These are phyloP conservation scores for Tetracladium maxilliforme DNA, from an alignment of 2,329 filamentous ascomycete species.

Conservation along the genomic window DNA sequence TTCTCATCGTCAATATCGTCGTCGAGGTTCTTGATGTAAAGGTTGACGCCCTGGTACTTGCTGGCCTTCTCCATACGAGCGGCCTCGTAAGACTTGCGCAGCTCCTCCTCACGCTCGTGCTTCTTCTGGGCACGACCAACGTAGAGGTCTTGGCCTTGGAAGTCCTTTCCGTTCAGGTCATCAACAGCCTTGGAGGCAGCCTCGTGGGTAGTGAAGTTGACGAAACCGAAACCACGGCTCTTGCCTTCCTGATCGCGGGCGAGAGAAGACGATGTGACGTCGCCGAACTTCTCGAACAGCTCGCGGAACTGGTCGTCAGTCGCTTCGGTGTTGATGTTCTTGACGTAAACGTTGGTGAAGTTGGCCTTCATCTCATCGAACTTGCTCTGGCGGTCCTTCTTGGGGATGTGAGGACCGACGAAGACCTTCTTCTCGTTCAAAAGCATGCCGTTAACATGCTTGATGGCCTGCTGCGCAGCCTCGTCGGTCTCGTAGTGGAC, in stretches of 20 bases:
- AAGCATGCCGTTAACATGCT: conserved; percentile 99
- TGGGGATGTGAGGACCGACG: conserved; percentile 96
- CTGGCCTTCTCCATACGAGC: conserved; percentile 94
- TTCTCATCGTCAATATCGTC: conserved; percentile 98
- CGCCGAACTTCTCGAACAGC: conserved; percentile 82
- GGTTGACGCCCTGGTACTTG: conserved; percentile 98
- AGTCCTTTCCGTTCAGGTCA: conserved; percentile 79
- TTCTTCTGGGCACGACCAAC: conserved; percentile 99
- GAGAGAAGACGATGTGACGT: conserved; percentile 90
- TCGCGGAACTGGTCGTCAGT: conserved; percentile 89
- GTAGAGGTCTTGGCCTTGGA: conserved; percentile 90
- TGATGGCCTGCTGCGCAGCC: conserved; percentile 92
- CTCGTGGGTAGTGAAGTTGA: conserved; percentile 91
- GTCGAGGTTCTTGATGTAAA: conserved; percentile 98
- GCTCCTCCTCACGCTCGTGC: conserved; percentile 98
- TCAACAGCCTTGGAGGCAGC: conserved; percentile 76
- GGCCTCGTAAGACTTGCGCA: conserved; percentile 97
- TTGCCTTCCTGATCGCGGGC: conserved; percentile 81
- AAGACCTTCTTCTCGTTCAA: conserved; percentile 99
- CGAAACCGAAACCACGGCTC: conserved; percentile 90
- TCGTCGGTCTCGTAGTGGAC: conserved; percentile 99
- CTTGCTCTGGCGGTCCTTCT: conserved; percentile 99
- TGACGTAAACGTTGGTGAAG: conserved; percentile 99
- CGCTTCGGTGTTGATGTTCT: conserved; percentile 80
- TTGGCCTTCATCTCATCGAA: conserved; percentile 99